Base-by-base conservation (phyloP, 805 yeast species). In the Candida ipomoeae region DNA sequence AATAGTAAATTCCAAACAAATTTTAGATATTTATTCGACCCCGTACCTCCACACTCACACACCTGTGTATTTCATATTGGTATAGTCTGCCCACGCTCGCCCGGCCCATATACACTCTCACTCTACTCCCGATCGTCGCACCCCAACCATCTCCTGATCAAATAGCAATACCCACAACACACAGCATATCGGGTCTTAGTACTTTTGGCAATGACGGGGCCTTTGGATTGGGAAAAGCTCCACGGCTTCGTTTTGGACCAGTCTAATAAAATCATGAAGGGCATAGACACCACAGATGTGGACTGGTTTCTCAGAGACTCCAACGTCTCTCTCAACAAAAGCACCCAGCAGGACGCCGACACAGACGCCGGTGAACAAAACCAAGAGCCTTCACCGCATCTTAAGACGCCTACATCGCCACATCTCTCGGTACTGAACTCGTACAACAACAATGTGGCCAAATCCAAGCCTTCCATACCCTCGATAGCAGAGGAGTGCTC, bases 261-360 rank as follows among this genome's bases (percentile, higher is more conserved):
- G 41, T 44, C 57, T n/a, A 53, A 48, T 21, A 48, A 47, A 39
- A 46, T 44, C 3, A 44, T 53, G 11, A 48, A 51, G 41, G 77
- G 74, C 5, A 70, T 76, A 32, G 63, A 68, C 32, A 70, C 68
- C 48, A 64, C 65, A 21, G 82, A 79, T 51, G 74, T 79, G 20
- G 80, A 77, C 57, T 79, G 83, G 83, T 71, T 79, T 50, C 64
- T 79, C 18, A 64, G 82, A 51, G 77, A 71, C 52, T 51, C 69
- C 23, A 55, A 58, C 13, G 51, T 48, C 20, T 37, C 46, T 13
- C 10, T 21, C 18, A 46, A 26, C 17, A 48, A 45, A 18, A 37
- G 11, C 29, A 41, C 48, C 18, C 29, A 29, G n/a, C 33, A 29
- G 20, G 48, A 31, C 5, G n/a, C 42, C 34, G 48, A 31, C 11